Evolutionary conservation across 1,284 basidiomycete genomes (phyloP).

Genomic region (Puccinia hordei): DNA sequence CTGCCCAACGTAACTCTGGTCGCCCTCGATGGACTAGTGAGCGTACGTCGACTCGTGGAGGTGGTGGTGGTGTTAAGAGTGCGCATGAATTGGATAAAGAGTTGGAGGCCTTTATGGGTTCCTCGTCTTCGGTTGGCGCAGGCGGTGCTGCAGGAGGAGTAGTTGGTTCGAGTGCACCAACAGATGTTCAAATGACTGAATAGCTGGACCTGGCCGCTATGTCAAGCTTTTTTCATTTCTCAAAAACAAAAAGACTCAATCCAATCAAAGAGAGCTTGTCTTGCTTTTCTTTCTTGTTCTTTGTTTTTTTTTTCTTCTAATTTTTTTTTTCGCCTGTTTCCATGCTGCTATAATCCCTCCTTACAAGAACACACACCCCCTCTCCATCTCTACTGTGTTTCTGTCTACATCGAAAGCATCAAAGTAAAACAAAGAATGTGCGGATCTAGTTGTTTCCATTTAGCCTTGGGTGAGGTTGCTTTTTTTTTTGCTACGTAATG

Average conservation of each 20-base stretch:
- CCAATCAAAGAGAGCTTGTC: not conserved
- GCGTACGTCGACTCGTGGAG: not conserved
- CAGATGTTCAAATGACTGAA: conserved; percentile 42
- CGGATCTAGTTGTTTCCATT: no score
- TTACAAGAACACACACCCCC: no score
- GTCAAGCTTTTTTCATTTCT: not conserved
- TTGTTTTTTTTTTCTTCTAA: not conserved
- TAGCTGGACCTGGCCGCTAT: not conserved
- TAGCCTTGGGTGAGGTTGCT: no score
- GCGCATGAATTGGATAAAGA: conserved; percentile 43
- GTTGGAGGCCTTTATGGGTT: conserved; percentile 47
- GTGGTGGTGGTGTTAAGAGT: not conserved
- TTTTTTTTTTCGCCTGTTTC: no score
- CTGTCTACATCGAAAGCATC: no score
- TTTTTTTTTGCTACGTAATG: no score
- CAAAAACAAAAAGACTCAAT: no score
- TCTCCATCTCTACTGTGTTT: no score
- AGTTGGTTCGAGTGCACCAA: no score
- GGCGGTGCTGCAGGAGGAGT: not conserved
- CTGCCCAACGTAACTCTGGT: not conserved
- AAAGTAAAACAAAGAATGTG: no score
- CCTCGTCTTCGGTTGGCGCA: not conserved
- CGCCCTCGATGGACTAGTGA: conserved; percentile 3
- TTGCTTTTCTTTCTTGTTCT: not conserved
- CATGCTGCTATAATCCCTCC: no score